A percentile compares a stretch with the other conserved stretches of the same genome.
Conservation (phyloP, 1,284 basidiomycete genomes). For the Taiwanofungus camphoratus region DNA sequence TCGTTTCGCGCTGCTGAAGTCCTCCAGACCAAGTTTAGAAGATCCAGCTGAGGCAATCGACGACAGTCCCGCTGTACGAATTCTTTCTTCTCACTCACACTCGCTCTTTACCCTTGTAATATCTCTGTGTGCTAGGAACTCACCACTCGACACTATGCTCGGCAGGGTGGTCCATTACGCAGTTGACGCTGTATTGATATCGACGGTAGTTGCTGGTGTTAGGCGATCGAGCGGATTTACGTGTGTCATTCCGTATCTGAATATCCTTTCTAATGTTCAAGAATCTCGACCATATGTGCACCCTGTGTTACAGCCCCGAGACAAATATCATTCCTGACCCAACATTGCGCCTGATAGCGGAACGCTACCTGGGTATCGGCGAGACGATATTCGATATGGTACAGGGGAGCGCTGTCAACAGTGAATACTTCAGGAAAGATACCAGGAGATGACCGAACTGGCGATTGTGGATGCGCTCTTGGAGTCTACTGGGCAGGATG, state of each 20-base stretch:
- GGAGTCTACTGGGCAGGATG: too few species aligned
- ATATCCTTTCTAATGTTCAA: neutral
- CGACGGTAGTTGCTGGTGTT: constrained; percentile 88
- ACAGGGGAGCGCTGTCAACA: constrained; percentile 77
- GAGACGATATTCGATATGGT: constrained; percentile 86
- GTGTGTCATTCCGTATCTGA: constrained; percentile 41
- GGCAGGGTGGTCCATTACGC: constrained; percentile 83
- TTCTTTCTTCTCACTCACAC: too few species aligned
- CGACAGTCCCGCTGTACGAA: too few species aligned
- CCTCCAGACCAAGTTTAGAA: too few species aligned
- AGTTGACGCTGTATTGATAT: constrained; percentile 81
- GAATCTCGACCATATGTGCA: constrained; percentile 1
- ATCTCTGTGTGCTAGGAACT: too few species aligned
- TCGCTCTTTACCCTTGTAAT: too few species aligned
- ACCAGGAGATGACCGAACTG: constrained; percentile 20
- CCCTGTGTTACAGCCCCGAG: constrained; percentile 47
- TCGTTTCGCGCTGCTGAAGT: too few species aligned
- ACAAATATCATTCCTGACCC: constrained; percentile 68
- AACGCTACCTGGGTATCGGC: constrained; percentile 82
- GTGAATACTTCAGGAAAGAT: constrained; percentile 66
- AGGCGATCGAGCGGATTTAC: constrained; percentile 85
- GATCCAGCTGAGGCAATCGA: too few species aligned
- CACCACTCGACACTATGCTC: too few species aligned
- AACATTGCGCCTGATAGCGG: constrained; percentile 68
- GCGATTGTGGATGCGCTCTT: neutral